Conservation (phyloP, 1,284 basidiomycete genomes). For the Malassezia cuniculi region DNA sequence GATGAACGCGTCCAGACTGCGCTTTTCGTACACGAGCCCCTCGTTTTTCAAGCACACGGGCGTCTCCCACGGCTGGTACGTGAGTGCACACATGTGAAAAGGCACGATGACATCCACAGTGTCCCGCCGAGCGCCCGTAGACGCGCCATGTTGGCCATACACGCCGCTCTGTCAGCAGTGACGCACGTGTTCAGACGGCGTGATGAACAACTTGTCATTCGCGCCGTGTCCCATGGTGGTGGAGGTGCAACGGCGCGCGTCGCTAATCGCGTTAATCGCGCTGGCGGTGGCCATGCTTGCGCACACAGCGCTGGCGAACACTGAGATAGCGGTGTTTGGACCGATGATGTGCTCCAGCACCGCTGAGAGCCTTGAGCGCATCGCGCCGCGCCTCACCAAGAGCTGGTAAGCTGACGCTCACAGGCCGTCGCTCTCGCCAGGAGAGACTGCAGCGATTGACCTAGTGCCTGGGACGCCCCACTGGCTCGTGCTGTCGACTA, state of each 20-base stretch:
- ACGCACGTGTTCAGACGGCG: conserved; percentile 26
- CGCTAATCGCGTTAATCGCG: not conserved
- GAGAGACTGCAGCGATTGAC: too few species aligned
- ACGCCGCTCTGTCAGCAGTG: conserved; percentile 16
- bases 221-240: conserved; percentile 34
- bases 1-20: conserved; percentile 78
- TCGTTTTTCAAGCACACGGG: conserved; percentile 72
- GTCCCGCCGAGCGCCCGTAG: conserved; percentile 43
- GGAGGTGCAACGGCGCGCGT: conserved; percentile 1
- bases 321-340: conserved; percentile 5
- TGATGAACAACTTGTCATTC: conserved; percentile 33
- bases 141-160: conserved; percentile 28
- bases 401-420: too few species aligned
- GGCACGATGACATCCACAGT: conserved; percentile 51
- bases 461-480: too few species aligned
- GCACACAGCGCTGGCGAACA: conserved; percentile 4
- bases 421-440: too few species aligned
- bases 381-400: too few species aligned
- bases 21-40: conserved; percentile 39
- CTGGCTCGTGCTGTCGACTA: too few species aligned
- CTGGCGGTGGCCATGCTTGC: not conserved
- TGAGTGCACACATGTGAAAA: conserved; percentile 82
- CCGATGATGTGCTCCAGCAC: conserved; percentile 7
- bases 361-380: too few species aligned
- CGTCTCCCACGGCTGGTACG: conserved; percentile 75